Conservation (phyloP, 2,329 filamentous ascomycete species). For the Alternaria gaisen region DNA sequence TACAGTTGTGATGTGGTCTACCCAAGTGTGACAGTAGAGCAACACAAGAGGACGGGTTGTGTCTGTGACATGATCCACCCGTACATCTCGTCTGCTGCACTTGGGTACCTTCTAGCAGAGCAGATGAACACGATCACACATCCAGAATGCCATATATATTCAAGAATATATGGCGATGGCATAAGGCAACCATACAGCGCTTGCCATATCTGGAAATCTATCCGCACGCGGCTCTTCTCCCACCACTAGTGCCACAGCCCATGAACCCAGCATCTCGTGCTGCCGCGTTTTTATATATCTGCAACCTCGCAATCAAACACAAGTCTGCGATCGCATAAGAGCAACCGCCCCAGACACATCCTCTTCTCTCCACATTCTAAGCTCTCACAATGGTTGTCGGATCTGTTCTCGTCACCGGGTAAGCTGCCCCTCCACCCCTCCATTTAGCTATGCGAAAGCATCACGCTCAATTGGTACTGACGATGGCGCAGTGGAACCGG, state of each 20-base stretch:
- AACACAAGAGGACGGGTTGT: background rate
- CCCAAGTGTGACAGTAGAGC: background rate
- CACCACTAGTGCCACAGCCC: slow-evolving; percentile 24
- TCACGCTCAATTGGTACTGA: slow-evolving; percentile 16
- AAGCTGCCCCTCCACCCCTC: slow-evolving; percentile 53
- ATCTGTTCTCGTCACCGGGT: slow-evolving; percentile 94
- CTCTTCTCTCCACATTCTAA: background rate
- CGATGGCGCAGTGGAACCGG: slow-evolving; percentile 78
- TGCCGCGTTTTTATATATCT: slow-evolving; percentile 31
- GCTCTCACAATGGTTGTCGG: slow-evolving; percentile 73
- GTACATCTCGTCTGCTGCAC: background rate
- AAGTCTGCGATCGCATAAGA: slow-evolving; percentile 1
- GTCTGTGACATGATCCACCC: background rate
- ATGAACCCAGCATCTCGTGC: slow-evolving; percentile 22
- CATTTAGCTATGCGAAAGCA: slow-evolving; percentile 12
- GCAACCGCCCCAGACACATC: background rate
- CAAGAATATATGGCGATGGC: background rate
- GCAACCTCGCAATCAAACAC: slow-evolving; percentile 21
- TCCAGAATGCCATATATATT: background rate
- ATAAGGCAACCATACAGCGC: background rate
- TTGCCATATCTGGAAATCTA: slow-evolving; percentile 25
- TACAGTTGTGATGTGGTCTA: background rate
- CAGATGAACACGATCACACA: background rate
- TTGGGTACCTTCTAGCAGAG: background rate
- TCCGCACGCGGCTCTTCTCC: slow-evolving; percentile 24